phyloP scores from a whole-genome alignment of 768 basidiomycete genomes.

The Astraeus odoratus region DNA sequence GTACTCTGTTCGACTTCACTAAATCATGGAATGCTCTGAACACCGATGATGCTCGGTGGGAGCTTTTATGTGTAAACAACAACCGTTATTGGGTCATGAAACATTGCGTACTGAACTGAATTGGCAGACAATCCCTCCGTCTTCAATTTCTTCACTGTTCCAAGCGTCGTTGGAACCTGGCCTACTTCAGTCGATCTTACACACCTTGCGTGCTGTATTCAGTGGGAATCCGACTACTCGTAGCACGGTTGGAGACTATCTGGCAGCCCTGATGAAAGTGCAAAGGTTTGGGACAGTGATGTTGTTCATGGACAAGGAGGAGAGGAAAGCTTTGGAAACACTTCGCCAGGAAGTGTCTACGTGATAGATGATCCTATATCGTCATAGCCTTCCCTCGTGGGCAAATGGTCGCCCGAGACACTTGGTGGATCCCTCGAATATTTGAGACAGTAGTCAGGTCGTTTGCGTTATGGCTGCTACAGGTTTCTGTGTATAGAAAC shows the following conservation, averaged over 20 bases:
- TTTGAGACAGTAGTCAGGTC: no score
- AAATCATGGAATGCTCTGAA: constrained; percentile 46
- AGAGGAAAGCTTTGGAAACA: constrained; percentile 42
- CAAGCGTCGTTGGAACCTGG: constrained; percentile 64
- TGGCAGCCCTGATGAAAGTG: constrained; percentile 47
- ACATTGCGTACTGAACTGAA: neutral
- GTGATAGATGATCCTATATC: neutral
- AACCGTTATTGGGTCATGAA: neutral
- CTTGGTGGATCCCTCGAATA: no score
- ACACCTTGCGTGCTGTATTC: constrained; percentile 37
- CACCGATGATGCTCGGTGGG: constrained; percentile 44
- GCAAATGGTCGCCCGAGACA: no score
- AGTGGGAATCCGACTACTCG: constrained; percentile 7
- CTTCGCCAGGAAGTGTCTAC: constrained; percentile 33
- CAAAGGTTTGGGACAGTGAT: constrained; percentile 58
- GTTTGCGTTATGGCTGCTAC: no score
- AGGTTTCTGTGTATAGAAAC: no score
- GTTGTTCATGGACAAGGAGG: constrained; percentile 52
- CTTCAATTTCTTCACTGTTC: constrained; percentile 54
- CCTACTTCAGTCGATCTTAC: constrained; percentile 51
- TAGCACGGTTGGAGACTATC: constrained; percentile 36
- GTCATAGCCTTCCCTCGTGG: no score
- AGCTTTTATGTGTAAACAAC: constrained; percentile 49
- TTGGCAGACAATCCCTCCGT: constrained; percentile 47
- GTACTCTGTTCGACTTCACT: constrained; percentile 57